Conservation (phyloP, 495 filamentous ascomycete genomes). For the Podospora fimiseda region DNA sequence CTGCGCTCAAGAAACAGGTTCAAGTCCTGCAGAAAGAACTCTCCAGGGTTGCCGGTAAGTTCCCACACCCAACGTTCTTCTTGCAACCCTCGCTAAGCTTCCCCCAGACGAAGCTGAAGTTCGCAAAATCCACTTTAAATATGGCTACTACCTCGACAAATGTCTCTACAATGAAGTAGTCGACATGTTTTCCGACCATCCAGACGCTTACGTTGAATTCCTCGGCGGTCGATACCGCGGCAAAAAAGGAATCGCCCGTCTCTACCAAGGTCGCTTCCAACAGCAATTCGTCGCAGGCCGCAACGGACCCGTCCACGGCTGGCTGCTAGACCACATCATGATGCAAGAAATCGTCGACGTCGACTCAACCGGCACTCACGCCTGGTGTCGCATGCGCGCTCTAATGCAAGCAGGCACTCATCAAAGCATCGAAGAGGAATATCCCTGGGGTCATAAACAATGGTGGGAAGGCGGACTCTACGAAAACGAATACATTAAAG, state of each 20-base stretch:
- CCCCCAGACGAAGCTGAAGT: slow-evolving; percentile 42
- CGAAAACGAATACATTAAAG: slow-evolving; percentile 56
- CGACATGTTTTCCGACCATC: slow-evolving; percentile 47
- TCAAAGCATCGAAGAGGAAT: slow-evolving; percentile 37
- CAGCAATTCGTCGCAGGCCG: slow-evolving; percentile 42
- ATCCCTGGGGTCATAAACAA: slow-evolving; percentile 45
- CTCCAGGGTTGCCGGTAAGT: slow-evolving; percentile 27
- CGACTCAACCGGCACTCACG: slow-evolving; percentile 38
- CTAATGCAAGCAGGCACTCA: slow-evolving; percentile 51
- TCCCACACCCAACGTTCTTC: not conserved
- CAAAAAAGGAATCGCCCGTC: slow-evolving; percentile 46
- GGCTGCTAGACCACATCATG: slow-evolving; percentile 51
- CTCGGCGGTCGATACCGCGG: slow-evolving; percentile 47
- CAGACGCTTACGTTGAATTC: slow-evolving; percentile 52
- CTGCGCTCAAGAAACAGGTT: slow-evolving; percentile 38
- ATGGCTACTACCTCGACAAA: slow-evolving; percentile 55
- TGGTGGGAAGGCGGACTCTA: slow-evolving; percentile 55
- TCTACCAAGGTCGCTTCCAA: slow-evolving; percentile 49
- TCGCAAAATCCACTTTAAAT: slow-evolving; percentile 49
- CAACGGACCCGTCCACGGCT: slow-evolving; percentile 50
- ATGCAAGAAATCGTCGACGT: slow-evolving; percentile 51
- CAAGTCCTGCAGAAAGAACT: slow-evolving; percentile 32
- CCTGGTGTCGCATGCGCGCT: slow-evolving; percentile 49
- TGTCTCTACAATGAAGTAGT: slow-evolving; percentile 51
- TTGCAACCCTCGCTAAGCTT: not conserved